Evolutionary conservation across 805 yeast genomes (phyloP), one percentile per base, ranked within the genome.

Genomic region (Tetrapisispora fleetii): DNA sequence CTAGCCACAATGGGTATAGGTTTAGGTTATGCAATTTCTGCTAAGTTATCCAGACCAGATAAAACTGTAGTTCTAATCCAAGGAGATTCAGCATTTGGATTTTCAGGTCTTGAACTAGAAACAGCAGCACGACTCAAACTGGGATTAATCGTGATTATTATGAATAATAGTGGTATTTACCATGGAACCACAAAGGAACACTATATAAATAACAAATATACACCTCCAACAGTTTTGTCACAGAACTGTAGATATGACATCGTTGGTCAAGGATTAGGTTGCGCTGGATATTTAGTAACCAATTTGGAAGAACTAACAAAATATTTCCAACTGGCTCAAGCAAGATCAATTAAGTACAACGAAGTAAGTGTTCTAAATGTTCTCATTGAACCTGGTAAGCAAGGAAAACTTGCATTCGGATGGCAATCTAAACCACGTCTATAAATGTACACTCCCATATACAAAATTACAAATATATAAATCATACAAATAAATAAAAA

Each of bases 1-100:
- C 80, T 79, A 63, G 87, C 86, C 0, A 83, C 88, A 0, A 83
- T 83, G 89, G 90, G 90, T 3, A 69, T 82, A 32, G 90, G 88
- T 0, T 49, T 82, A 17, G 86, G 87, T 0, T 83, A 83, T 56
- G 82, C 84, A 1, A 76, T 83, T 52, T 80, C 85, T 0, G 76
- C 85, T 2, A 79, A 77, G 53, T 64, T 64, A 1, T 70, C 77
- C 0, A 21, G 17, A 5, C 79, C 78, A 1, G 56, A 64, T 0
- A 65, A 70, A 40, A 61, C 67, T 6, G 79, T 81, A 0, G 63
- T 83, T 3, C 77, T 82, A 7, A 77, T 83, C 30, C 83, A 80
- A 59, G 90, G 89, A 7, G 89, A 83, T 59, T 82, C 89, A 1
- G 89, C 89, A 2, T 80, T 83, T 67, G 89, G 89, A 2, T 83